Percentiles rank a stretch among this genome's conserved stretches.
Evolutionary conservation across 2,329 filamentous ascomycete genomes (phyloP).

Genomic region (Nothopassalora personata): DNA sequence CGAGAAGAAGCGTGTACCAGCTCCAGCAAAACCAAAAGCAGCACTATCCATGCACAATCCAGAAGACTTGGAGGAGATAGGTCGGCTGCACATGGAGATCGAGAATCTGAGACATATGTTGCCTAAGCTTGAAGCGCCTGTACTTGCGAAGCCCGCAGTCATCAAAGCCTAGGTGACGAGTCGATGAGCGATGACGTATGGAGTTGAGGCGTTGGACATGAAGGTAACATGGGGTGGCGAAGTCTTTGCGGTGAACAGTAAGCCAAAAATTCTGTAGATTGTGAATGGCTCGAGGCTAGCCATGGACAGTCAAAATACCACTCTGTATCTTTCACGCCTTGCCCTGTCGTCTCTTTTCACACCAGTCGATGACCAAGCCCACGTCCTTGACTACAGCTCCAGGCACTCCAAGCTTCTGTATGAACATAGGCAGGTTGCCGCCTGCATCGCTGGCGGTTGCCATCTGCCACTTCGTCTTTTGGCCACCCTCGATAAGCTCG

Average conservation of each 20-base stretch:
- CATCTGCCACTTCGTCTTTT: slow-evolving; percentile 67
- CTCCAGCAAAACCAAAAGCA: not conserved
- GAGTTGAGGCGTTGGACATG: not conserved
- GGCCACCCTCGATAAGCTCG: slow-evolving; percentile 37
- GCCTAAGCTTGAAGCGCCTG: not conserved
- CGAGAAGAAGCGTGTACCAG: not conserved
- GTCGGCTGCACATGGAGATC: not conserved
- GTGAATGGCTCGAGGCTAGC: too few relatives aligned
- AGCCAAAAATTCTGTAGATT: not conserved
- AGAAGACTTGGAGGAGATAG: slow-evolving; percentile 1
- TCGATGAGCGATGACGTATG: not conserved
- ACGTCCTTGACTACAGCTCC: slow-evolving; percentile 66
- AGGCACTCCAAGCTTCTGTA: slow-evolving; percentile 61
- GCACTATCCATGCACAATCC: slow-evolving; percentile 1
- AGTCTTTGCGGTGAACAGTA: not conserved
- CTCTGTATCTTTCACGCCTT: not conserved
- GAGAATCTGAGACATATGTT: not conserved
- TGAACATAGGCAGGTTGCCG: slow-evolving; percentile 59
- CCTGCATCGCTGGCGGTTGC: slow-evolving; percentile 67
- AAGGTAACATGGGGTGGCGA: not conserved
- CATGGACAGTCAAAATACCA: not conserved
- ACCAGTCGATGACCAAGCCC: slow-evolving; percentile 61
- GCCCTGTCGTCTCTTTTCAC: slow-evolving; percentile 24
- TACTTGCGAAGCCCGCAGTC: not conserved
- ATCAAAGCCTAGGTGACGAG: not conserved